Conservation (phyloP, 164 flowering plant species). For the Pachysandra terminalis region DNA sequence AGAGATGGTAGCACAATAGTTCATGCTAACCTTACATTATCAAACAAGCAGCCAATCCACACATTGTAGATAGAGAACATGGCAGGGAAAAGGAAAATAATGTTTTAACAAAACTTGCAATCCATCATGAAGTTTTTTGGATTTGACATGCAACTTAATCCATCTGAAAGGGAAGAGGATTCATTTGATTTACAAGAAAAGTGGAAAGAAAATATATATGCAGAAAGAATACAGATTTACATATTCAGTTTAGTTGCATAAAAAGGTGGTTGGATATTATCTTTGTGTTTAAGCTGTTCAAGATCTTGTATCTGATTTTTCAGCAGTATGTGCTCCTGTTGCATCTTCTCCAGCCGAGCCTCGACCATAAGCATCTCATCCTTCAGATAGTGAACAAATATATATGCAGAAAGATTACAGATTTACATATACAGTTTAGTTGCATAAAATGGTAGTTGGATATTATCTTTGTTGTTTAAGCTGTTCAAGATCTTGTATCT, state of each 20-base stretch:
- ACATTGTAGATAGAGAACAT: no score
- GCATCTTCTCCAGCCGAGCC: slow-evolving; percentile 71
- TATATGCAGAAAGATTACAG: background rate
- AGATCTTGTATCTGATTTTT: slow-evolving; percentile 55
- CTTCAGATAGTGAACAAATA: slow-evolving; percentile 65
- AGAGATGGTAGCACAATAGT: no score
- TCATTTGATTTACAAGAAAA: no score
- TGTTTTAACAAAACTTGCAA: no score
- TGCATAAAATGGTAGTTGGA: background rate
- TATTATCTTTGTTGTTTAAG: slow-evolving; percentile 11
- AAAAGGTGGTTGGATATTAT: slow-evolving; percentile 1
- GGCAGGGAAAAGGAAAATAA: no score
- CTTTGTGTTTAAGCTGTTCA: slow-evolving; percentile 29
- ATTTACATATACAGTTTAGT: background rate
- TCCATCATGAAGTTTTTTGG: no score
- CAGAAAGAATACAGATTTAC: background rate
- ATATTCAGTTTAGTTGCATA: background rate
- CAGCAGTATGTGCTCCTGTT: slow-evolving; percentile 49
- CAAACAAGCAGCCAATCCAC: no score
- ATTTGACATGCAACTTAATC: no score
- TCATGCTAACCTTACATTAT: no score
- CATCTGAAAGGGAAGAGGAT: no score
- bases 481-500: slow-evolving; percentile 53
- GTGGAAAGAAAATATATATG: background rate
- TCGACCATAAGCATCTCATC: slow-evolving; percentile 87